phyloP scores from a whole-genome alignment of 139 green algal species.

The Haematococcus lacustris region DNA sequence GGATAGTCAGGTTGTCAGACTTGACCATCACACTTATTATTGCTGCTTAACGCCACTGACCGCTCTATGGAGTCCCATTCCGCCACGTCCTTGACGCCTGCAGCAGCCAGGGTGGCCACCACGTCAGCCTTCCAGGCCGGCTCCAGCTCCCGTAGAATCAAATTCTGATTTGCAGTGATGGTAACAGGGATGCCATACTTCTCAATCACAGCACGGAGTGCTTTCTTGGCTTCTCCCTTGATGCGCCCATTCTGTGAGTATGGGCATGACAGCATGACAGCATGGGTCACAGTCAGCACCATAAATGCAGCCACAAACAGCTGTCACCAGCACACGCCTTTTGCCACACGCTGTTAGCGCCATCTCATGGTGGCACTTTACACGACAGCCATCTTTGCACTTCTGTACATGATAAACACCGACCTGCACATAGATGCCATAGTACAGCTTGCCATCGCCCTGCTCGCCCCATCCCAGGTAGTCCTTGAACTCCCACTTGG shows the following conservation, averaged over 20 bases:
- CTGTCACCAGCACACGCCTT: too few species aligned
- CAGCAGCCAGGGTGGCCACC: constrained; percentile 45
- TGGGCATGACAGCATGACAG: neutral
- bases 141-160: constrained; percentile 90
- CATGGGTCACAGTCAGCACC: neutral
- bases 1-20: too few species aligned
- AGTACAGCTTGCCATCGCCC: constrained; percentile 81
- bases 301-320: neutral
- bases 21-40: too few species aligned
- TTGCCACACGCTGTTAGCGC: too few species aligned
- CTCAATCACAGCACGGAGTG: constrained; percentile 77
- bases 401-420: too few species aligned
- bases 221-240: constrained; percentile 84
- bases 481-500: constrained; percentile 89
- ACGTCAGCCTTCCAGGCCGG: constrained; percentile 81
- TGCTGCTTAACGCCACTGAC: constrained; percentile 3
- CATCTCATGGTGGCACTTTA: too few species aligned
- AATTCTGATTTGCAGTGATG: constrained; percentile 75
- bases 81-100: constrained; percentile 46
- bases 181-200: constrained; percentile 44
- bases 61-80: constrained; percentile 74
- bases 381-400: neutral
- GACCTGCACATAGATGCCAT: constrained; percentile 86
- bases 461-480: constrained; percentile 98
- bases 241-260: constrained; percentile 53